Percentiles rank a stretch among this genome's conserved stretches.
phyloP scores from a whole-genome alignment of 192 early-diverging fungal genomes.

The Umbelopsis isabellina region DNA sequence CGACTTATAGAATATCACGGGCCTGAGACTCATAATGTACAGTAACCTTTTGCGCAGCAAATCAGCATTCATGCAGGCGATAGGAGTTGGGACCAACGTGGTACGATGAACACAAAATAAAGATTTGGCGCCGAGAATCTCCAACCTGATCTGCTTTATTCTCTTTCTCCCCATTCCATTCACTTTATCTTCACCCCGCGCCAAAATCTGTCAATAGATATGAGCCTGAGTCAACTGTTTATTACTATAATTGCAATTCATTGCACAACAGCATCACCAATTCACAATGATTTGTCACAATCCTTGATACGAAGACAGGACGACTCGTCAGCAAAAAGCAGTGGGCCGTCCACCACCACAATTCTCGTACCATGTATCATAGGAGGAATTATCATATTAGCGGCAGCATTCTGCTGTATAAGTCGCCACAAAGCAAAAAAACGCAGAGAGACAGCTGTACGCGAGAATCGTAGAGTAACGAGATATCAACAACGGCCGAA shows the following conservation, averaged over 20 bases:
- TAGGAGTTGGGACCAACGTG: too few relatives aligned
- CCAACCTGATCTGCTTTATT: neutral
- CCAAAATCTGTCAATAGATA: neutral
- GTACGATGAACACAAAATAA: too few relatives aligned
- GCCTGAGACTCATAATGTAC: too few relatives aligned
- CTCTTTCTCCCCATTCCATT: neutral
- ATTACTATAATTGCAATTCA: neutral
- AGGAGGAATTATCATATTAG: neutral
- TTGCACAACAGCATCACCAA: neutral
- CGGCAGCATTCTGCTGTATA: neutral
- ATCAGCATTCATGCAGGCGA: too few relatives aligned
- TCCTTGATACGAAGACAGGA: neutral
- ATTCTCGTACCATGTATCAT: slow-evolving; percentile 14
- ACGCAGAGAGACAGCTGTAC: neutral
- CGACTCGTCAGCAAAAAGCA: neutral
- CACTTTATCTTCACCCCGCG: neutral
- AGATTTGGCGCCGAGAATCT: neutral
- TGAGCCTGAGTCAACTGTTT: neutral
- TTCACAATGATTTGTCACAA: neutral
- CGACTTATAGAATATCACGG: too few relatives aligned
- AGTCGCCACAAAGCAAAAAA: slow-evolving; percentile 18
- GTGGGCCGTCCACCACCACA: slow-evolving; percentile 1
- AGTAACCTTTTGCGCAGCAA: too few relatives aligned
- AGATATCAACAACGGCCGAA: slow-evolving; percentile 17
- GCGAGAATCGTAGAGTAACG: slow-evolving; percentile 1